phyloP scores from a whole-genome alignment of 805 yeast genomes.

The Starmerella roubikii region DNA sequence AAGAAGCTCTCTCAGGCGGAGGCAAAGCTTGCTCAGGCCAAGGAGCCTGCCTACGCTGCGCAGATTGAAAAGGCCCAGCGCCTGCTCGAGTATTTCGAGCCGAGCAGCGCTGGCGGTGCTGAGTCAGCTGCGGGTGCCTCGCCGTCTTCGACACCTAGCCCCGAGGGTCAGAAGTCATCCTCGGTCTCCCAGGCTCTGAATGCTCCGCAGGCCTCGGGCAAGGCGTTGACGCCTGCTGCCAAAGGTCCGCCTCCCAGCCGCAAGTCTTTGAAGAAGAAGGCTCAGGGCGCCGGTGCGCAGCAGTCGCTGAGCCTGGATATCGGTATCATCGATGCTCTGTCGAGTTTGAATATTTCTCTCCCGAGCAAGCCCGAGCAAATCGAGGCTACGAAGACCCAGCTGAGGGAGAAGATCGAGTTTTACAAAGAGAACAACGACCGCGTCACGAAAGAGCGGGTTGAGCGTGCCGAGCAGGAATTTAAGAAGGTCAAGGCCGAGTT shows the following conservation, averaged over 20 bases:
- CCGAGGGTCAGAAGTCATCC: conserved; percentile 1
- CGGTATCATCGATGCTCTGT: conserved; percentile 58
- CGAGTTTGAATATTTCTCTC: conserved; percentile 60
- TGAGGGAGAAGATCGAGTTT: conserved; percentile 58
- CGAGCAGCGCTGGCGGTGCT: conserved; percentile 36
- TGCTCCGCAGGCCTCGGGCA: conserved; percentile 3
- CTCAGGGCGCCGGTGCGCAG: conserved; percentile 17
- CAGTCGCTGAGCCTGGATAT: conserved; percentile 63
- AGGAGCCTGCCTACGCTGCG: conserved; percentile 64
- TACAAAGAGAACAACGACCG: conserved; percentile 64
- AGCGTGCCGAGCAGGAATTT: conserved; percentile 62
- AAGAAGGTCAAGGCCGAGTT: conserved; percentile 40
- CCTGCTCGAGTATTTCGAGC: conserved; percentile 63
- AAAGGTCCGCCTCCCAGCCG: conserved; percentile 32
- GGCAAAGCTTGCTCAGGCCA: conserved; percentile 56
- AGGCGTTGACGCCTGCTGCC: conserved; percentile 1
- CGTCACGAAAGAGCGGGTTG: conserved; percentile 63
- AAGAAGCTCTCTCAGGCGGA: conserved; percentile 51
- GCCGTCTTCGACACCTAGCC: conserved; percentile 19
- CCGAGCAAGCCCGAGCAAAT: conserved; percentile 69
- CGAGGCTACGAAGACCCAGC: conserved; percentile 45
- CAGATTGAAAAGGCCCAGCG: conserved; percentile 69
- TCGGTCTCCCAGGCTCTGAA: conserved; percentile 10
- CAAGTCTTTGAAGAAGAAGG: conserved; percentile 33
- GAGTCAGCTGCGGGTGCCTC: conserved; percentile 18